Percentiles rank a stretch among this genome's conserved stretches.
Evolutionary conservation across 2,329 filamentous ascomycete species (phyloP).

Genomic region (Stagonosporopsis rhizophila): DNA sequence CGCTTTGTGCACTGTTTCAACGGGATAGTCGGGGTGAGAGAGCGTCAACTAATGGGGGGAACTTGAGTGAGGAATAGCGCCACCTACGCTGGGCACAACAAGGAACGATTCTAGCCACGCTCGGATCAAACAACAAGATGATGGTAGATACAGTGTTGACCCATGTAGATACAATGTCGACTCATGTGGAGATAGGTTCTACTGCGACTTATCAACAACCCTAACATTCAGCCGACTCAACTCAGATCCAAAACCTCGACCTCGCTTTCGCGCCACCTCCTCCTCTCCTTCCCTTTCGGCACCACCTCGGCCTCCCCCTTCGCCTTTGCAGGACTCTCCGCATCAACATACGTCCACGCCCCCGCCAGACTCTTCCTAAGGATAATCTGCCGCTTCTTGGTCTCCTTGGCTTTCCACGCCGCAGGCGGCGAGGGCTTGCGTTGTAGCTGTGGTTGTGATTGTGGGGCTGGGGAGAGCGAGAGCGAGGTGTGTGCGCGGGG

Average conservation of each 20-base stretch:
- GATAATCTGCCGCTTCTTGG: slow-evolving; percentile 42
- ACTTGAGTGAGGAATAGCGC: too few species aligned
- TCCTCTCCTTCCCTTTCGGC: slow-evolving; percentile 35
- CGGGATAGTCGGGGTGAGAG: too few species aligned
- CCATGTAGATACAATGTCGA: too few species aligned
- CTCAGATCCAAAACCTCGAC: slow-evolving; percentile 47
- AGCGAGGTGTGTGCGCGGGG: slow-evolving; percentile 25
- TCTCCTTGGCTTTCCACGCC: slow-evolving; percentile 39
- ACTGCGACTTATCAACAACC: not conserved
- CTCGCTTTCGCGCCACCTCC: slow-evolving; percentile 47
- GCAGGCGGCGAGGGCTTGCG: slow-evolving; percentile 27
- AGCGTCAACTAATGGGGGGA: too few species aligned
- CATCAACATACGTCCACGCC: slow-evolving; percentile 42
- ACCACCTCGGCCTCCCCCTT: slow-evolving; percentile 5
- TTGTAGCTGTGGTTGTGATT: not conserved
- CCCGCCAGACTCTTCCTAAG: slow-evolving; percentile 44
- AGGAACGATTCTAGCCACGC: too few species aligned
- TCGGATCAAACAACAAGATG: too few species aligned
- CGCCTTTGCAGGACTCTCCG: slow-evolving; percentile 22
- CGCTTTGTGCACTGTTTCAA: too few species aligned
- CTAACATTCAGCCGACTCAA: slow-evolving; percentile 2
- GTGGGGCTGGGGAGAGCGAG: slow-evolving; percentile 7
- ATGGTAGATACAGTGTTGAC: too few species aligned
- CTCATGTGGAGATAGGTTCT: too few species aligned
- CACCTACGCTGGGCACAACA: too few species aligned